These are phyloP conservation scores for Scutellaria baicalensis DNA, from an alignment of 257 asterid genomes.

Conservation along the genomic window DNA sequence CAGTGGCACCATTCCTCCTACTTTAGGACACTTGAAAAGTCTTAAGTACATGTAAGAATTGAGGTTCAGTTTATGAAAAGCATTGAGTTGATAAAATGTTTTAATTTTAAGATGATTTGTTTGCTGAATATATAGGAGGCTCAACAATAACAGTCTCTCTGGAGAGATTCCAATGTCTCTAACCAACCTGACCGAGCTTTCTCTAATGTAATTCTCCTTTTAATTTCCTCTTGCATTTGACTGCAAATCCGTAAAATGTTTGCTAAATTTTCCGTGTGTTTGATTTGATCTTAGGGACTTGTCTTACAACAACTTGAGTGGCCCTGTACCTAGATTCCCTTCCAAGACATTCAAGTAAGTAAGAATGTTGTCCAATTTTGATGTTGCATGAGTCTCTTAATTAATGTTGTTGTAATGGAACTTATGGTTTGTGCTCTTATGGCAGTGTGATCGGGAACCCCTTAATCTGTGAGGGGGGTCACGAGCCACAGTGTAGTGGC, in stretches of 20 bases:
- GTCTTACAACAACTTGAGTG: constrained; percentile 91
- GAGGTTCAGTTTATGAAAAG: background rate
- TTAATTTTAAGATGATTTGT: constrained; percentile 4
- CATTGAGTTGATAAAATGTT: background rate
- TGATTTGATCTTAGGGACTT: constrained; percentile 58
- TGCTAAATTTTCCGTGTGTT: constrained; percentile 6
- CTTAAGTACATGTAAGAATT: constrained; percentile 79
- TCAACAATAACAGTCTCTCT: constrained; percentile 76
- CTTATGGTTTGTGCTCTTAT: constrained; percentile 6
- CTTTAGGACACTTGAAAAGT: constrained; percentile 48
- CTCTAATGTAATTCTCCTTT: constrained; percentile 59
- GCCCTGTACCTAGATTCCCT: constrained; percentile 76
- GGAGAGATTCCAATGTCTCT: constrained; percentile 75
- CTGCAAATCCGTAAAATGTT: background rate
- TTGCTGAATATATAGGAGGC: constrained; percentile 48
- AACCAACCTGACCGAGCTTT: constrained; percentile 65
- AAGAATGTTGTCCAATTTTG: constrained; percentile 18
- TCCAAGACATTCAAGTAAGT: constrained; percentile 84
- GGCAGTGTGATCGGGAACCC: constrained; percentile 84
- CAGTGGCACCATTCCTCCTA: constrained; percentile 60
- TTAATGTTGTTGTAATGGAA: background rate
- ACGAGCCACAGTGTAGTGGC: constrained; percentile 57
- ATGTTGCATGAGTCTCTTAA: background rate
- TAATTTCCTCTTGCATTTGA: background rate
- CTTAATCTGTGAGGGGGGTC: constrained; percentile 54